phyloP scores from a whole-genome alignment of 2,329 filamentous ascomycete species.

The Onygenales sp. region DNA sequence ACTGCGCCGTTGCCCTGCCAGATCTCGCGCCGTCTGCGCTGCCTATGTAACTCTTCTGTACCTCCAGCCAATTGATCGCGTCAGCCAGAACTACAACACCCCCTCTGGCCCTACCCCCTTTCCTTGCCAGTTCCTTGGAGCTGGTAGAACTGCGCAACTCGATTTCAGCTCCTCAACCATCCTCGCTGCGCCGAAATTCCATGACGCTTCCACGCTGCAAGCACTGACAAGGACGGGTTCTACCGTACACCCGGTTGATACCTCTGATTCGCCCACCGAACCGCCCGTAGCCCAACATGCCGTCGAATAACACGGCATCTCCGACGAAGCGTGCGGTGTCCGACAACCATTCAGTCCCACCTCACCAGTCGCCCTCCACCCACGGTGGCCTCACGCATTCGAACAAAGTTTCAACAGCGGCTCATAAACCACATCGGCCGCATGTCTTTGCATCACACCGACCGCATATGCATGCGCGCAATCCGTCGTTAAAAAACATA shows the following conservation, averaged over 20 bases:
- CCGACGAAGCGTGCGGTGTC: conserved; percentile 11
- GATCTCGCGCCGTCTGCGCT: neutral
- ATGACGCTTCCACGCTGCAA: neutral
- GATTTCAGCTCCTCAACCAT: neutral
- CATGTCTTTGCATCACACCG: conserved; percentile 35
- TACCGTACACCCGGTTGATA: neutral
- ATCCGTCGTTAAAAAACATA: conserved; percentile 36
- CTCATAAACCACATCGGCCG: conserved; percentile 29
- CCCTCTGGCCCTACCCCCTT: too few relatives aligned
- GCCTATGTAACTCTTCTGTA: neutral
- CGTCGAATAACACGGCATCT: conserved; percentile 8
- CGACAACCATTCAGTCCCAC: conserved; percentile 2
- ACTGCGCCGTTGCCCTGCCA: neutral
- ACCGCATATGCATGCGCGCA: conserved; percentile 31
- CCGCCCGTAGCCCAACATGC: conserved; percentile 5
- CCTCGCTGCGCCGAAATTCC: neutral
- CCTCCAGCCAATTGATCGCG: neutral
- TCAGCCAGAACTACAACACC: neutral
- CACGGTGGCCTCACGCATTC: conserved; percentile 13
- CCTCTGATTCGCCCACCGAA: neutral
- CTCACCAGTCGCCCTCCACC: conserved; percentile 4
- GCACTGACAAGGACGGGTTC: neutral
- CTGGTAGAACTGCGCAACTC: too few relatives aligned
- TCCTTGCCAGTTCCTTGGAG: too few relatives aligned
- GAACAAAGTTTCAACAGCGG: conserved; percentile 17